Percentiles rank a stretch among this genome's conserved stretches.
Conservation (phyloP, 1,139 yeast species). For the Taphrina wiesneri region DNA sequence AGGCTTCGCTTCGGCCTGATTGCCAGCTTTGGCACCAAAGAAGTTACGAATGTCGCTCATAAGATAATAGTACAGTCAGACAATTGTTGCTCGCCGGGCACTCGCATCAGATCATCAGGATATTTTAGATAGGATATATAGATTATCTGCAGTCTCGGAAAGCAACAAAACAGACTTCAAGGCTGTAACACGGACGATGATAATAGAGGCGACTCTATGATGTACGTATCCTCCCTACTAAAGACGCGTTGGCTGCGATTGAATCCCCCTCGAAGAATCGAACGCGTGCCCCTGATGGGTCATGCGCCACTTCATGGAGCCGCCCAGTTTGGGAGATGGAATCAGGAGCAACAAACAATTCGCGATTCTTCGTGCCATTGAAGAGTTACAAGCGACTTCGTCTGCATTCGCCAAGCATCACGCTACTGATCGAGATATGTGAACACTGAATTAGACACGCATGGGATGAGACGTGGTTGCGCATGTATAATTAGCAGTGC, state of each 20-base stretch:
- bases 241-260: neutral
- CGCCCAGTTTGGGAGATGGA: neutral
- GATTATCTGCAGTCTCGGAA: neutral
- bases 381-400: neutral
- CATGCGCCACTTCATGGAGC: neutral
- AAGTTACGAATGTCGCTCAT: slow-evolving; percentile 29
- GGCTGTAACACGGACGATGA: neutral
- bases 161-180: neutral
- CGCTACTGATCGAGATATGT: too few species aligned
- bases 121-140: neutral
- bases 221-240: neutral
- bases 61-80: neutral
- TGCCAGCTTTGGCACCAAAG: slow-evolving; percentile 14
- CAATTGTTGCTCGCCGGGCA: neutral
- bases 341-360: neutral
- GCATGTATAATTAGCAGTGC: too few species aligned
- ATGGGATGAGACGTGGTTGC: too few species aligned
- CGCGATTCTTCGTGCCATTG: neutral
- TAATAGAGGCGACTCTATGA: neutral
- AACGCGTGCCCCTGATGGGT: neutral
- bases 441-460: too few species aligned
- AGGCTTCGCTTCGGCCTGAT: neutral
- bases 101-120: neutral
- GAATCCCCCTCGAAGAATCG: neutral
- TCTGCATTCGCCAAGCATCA: too few species aligned